These are phyloP conservation scores for Akanthomyces lecanii DNA, from an alignment of 2,329 filamentous ascomycete species.

Conservation along the genomic window DNA sequence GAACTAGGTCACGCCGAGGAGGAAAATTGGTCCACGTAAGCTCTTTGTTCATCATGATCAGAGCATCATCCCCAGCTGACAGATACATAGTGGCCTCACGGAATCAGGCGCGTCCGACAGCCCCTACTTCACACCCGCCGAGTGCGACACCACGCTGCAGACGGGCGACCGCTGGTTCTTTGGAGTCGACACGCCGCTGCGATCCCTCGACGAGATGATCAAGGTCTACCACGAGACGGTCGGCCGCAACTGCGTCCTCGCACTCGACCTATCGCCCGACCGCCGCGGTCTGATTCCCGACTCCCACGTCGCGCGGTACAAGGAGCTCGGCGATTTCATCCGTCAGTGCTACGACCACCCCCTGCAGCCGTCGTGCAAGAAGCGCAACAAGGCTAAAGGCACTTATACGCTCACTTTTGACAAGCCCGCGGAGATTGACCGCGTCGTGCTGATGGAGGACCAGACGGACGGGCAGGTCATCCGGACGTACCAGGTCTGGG, in stretches of 20 bases:
- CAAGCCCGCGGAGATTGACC: constrained; percentile 21
- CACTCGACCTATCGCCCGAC: constrained; percentile 24
- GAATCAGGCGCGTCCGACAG: constrained; percentile 23
- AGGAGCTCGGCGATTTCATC: constrained; percentile 25
- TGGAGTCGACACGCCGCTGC: constrained; percentile 22
- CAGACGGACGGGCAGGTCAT: constrained; percentile 25
- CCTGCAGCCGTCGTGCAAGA: not conserved
- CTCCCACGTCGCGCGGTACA: constrained; percentile 23
- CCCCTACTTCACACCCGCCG: constrained; percentile 23
- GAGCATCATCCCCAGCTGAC: not conserved
- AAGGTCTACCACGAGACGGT: constrained; percentile 25
- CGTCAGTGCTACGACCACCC: constrained; percentile 11
- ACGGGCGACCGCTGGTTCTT: constrained; percentile 25
- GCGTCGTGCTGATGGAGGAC: constrained; percentile 26
- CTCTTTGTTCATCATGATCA: not conserved
- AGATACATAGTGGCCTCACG: constrained; percentile 9
- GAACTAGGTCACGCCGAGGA: constrained; percentile 22
- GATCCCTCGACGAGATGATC: constrained; percentile 23
- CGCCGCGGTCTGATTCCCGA: constrained; percentile 24
- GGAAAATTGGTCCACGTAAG: constrained; percentile 26
- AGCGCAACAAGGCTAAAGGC: not conserved
- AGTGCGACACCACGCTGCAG: constrained; percentile 26
- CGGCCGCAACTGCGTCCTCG: constrained; percentile 25
- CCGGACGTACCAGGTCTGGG: constrained; percentile 23
- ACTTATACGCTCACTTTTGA: constrained; percentile 18